Evolutionary conservation across 2,329 filamentous ascomycete genomes (phyloP).

Genomic region (Parafenestella ontariensis): DNA sequence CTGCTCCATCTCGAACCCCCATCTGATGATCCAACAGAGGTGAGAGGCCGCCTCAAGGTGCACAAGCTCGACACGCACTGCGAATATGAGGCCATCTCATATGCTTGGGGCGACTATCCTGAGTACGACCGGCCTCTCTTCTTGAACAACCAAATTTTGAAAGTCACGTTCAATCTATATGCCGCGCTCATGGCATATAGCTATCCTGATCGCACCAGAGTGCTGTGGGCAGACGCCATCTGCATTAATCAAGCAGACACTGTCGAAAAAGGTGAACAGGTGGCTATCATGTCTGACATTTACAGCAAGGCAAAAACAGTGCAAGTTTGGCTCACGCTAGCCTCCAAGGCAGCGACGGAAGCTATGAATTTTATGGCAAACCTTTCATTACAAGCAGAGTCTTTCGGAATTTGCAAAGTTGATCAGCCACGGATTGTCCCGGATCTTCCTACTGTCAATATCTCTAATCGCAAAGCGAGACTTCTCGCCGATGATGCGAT

Average conservation of each 20-base stretch:
- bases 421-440: neutral
- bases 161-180: conserved; percentile 5
- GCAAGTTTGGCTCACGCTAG: conserved; percentile 3
- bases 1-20: conserved; percentile 1
- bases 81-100: conserved; percentile 4
- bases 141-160: conserved; percentile 1
- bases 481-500: neutral
- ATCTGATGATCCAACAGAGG: neutral
- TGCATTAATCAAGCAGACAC: conserved; percentile 1
- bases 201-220: neutral
- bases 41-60: neutral
- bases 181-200: conserved; percentile 7
- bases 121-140: neutral
- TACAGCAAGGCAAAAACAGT: conserved; percentile 5
- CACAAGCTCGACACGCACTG: conserved; percentile 1
- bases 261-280: conserved; percentile 3
- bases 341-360: neutral
- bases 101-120: conserved; percentile 6
- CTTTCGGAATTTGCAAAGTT: neutral
- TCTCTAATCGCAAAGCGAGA: neutral
- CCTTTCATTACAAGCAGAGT: conserved; percentile 1
- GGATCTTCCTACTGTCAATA: neutral
- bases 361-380: conserved; percentile 3
- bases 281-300: conserved; percentile 6
- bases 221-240: conserved; percentile 8